Evolutionary conservation across 495 filamentous ascomycete species (phyloP), one percentile per base, ranked within the genome.

Genomic region (Talaromyces trachyspermus): DNA sequence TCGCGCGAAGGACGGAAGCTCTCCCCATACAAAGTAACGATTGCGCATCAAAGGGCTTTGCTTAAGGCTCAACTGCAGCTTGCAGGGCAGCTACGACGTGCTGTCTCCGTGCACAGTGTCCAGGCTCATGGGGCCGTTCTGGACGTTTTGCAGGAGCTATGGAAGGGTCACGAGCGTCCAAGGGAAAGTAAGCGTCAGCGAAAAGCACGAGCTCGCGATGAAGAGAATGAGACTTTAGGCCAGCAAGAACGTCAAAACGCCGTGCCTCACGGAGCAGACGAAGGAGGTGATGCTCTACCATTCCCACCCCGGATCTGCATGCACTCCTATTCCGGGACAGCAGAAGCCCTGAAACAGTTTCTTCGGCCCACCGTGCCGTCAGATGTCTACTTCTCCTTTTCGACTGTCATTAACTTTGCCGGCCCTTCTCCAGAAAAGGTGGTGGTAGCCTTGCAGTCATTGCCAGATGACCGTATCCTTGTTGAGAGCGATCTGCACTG

Each of bases 231-330:
- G n/a, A n/a, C n/a, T n/a, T n/a, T n/a, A n/a, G n/a, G n/a, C n/a
- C n/a, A n/a, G n/a, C n/a, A n/a, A n/a, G n/a, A n/a, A n/a, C n/a
- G n/a, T n/a, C n/a, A n/a, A n/a, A n/a, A n/a, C n/a, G n/a, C n/a
- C n/a, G n/a, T n/a, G n/a, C n/a, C n/a, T n/a, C n/a, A n/a, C n/a
- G 58, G 54, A 1, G 57, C 61, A 24, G 67, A 71, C 3, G 64
- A 66, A 15, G 53, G 57, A 9, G 51, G 56, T 17, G 52, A 57
- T 19, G 25, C 49, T 9, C 70, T 75, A 36, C 85, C 85, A 0
- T 98, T 85, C 57, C 92, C 92, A 7, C 89, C 91, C 2, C 78
- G 90, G 25, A 83, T 97, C 54, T 98, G 92, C 58, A 74, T 98
- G 54, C 92, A 98, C 64, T 95, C 89, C 0, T 98, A 87, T 60